Percentiles rank a stretch among this genome's conserved stretches.
Evolutionary conservation across 495 filamentous ascomycete genomes (phyloP).

Genomic region (Lophiotrema nucula): DNA sequence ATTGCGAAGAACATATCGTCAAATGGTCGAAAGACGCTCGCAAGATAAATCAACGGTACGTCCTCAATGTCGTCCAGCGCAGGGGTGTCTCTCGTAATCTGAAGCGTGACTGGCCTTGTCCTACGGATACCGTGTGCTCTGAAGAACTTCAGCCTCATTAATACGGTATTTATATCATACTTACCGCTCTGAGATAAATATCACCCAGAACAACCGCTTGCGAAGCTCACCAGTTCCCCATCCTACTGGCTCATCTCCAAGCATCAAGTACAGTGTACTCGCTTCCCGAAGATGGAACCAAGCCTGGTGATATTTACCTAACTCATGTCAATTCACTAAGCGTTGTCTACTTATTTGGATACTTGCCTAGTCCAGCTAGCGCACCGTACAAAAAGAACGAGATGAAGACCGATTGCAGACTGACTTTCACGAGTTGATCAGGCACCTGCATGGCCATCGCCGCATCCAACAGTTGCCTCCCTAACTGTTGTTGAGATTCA

Average conservation of each 20-base stretch:
- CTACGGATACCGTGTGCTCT: constrained; percentile 17
- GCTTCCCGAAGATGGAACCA: constrained; percentile 25
- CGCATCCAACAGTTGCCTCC: not conserved
- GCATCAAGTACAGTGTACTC: constrained; percentile 16
- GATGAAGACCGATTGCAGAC: constrained; percentile 3
- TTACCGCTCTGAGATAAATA: constrained; percentile 17
- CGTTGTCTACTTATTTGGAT: too few relatives aligned
- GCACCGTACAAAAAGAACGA: constrained; percentile 24
- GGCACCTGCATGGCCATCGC: not conserved
- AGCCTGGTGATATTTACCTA: constrained; percentile 13
- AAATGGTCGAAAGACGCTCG: constrained; percentile 10
- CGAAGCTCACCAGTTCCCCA: not conserved
- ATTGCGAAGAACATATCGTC: constrained; percentile 17
- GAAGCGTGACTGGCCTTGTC: constrained; percentile 19
- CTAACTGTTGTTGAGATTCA: not conserved
- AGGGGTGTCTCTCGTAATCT: constrained; percentile 5
- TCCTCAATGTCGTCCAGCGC: not conserved
- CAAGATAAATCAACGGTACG: not conserved
- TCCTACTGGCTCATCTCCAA: not conserved
- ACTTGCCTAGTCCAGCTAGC: constrained; percentile 7
- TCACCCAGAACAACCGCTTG: constrained; percentile 10
- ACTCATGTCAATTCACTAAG: too few relatives aligned
- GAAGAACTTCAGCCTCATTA: not conserved
- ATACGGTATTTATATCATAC: not conserved
- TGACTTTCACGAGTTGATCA: not conserved